These are phyloP conservation scores for Colletotrichum scovillei DNA, from an alignment of 2,329 filamentous ascomycete genomes.

Conservation along the genomic window DNA sequence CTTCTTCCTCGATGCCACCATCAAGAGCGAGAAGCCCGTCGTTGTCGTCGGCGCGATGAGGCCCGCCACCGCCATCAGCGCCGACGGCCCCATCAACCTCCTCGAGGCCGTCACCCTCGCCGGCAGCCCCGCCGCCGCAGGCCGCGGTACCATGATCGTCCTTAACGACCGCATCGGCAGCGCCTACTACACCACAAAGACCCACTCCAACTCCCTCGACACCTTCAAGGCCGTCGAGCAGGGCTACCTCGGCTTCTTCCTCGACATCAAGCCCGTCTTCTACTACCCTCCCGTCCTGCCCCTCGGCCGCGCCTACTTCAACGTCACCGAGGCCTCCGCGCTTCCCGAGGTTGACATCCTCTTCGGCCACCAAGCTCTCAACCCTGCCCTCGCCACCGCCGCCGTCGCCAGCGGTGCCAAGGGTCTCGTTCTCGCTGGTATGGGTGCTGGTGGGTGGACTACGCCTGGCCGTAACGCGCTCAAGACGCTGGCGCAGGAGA, in stretches of 20 bases:
- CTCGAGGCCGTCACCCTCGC: slow-evolving; percentile 70
- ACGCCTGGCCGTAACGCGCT: slow-evolving; percentile 52
- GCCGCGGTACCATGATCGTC: slow-evolving; percentile 68
- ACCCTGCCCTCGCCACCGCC: slow-evolving; percentile 57
- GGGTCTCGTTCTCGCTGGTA: slow-evolving; percentile 66
- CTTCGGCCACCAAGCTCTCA: slow-evolving; percentile 65
- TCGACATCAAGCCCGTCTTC: slow-evolving; percentile 69
- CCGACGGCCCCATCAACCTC: slow-evolving; percentile 73
- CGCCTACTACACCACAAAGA: slow-evolving; percentile 70
- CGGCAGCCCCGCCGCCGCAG: slow-evolving; percentile 52
- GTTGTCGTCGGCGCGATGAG: slow-evolving; percentile 72
- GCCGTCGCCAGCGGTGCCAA: slow-evolving; percentile 61
- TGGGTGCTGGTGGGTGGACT: slow-evolving; percentile 64
- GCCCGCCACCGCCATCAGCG: slow-evolving; percentile 70
- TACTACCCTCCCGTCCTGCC: slow-evolving; percentile 66
- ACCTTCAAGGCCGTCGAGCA: slow-evolving; percentile 70
- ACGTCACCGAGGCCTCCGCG: slow-evolving; percentile 46
- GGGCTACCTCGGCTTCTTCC: slow-evolving; percentile 67
- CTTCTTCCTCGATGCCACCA: slow-evolving; percentile 70
- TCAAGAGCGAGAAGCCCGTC: slow-evolving; percentile 68
- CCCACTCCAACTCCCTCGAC: slow-evolving; percentile 71
- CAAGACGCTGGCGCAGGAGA: slow-evolving; percentile 55
- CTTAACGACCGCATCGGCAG: slow-evolving; percentile 62
- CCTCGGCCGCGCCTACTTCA: slow-evolving; percentile 57
- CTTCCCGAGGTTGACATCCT: slow-evolving; percentile 68